phyloP scores from a whole-genome alignment of 1,284 basidiomycete species.

The Trichosporon faecale region DNA sequence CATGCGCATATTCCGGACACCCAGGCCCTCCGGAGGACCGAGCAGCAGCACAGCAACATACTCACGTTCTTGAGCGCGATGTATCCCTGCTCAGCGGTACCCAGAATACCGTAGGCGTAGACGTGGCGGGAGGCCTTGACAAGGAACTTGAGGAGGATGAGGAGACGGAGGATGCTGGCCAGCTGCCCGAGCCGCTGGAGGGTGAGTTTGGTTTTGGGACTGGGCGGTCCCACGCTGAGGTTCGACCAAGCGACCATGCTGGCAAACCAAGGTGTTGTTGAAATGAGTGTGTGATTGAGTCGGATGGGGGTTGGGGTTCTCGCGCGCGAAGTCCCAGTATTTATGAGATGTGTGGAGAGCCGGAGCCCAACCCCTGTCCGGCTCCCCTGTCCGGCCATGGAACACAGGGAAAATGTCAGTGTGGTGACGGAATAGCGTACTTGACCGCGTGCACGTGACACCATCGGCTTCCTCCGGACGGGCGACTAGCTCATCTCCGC shows the following conservation, averaged over 20 bases:
- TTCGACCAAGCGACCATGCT: slow-evolving; percentile 24
- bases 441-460: slow-evolving; percentile 6
- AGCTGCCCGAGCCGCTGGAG: slow-evolving; percentile 19
- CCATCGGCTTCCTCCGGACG: not conserved
- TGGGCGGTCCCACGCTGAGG: slow-evolving; percentile 14
- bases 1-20: not conserved
- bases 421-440: not conserved
- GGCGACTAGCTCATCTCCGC: not conserved
- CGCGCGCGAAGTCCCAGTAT: not conserved
- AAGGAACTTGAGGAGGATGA: slow-evolving; percentile 26
- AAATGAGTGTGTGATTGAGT: slow-evolving; percentile 4
- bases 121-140: slow-evolving; percentile 59
- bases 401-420: not conserved
- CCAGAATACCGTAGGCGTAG: slow-evolving; percentile 64
- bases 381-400: not conserved
- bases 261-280: not conserved
- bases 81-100: slow-evolving; percentile 35
- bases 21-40: not conserved
- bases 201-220: slow-evolving; percentile 17
- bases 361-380: not conserved
- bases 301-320: not conserved
- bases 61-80: slow-evolving; percentile 35
- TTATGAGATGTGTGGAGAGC: slow-evolving; percentile 9
- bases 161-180: slow-evolving; percentile 18
- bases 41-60: not conserved